Conservation (phyloP, 495 filamentous ascomycete genomes). For the Articulospora tetracladia region DNA sequence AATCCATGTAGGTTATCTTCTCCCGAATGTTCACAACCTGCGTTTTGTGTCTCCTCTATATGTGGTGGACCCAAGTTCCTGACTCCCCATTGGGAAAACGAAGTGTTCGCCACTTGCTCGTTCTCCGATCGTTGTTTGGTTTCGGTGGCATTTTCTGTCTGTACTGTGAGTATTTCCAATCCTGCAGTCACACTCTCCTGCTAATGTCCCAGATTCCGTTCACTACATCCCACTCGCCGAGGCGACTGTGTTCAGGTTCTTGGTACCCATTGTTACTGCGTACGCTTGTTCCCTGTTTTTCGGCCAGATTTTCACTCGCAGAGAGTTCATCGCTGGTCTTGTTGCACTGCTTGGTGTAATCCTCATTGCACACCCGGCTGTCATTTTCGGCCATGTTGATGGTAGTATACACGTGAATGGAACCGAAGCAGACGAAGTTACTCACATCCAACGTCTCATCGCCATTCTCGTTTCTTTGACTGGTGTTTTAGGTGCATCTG, state of each 20-base stretch:
- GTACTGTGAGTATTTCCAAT: conserved; percentile 49
- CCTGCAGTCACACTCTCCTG: background rate
- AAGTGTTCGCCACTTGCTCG: conserved; percentile 56
- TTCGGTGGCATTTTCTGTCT: conserved; percentile 75
- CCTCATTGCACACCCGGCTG: conserved; percentile 68
- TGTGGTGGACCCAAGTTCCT: conserved; percentile 64
- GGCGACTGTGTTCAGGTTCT: conserved; percentile 77
- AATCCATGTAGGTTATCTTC: conserved; percentile 63
- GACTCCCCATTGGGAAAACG: conserved; percentile 64
- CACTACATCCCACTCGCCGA: conserved; percentile 76
- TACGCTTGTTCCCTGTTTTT: conserved; percentile 64
- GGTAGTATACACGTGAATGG: conserved; percentile 23
- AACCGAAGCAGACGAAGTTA: conserved; percentile 22
- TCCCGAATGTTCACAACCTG: conserved; percentile 73
- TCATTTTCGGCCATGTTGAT: conserved; percentile 37
- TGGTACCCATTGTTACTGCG: conserved; percentile 71
- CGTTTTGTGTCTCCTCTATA: conserved; percentile 60
- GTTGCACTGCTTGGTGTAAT: conserved; percentile 71
- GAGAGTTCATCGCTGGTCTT: conserved; percentile 64
- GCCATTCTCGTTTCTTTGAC: conserved; percentile 64
- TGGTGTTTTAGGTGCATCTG: conserved; percentile 67
- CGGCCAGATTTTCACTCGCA: conserved; percentile 62
- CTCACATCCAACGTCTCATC: conserved; percentile 57
- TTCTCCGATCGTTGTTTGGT: conserved; percentile 61
- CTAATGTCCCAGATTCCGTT: conserved; percentile 53